Base-by-base conservation (phyloP, 2,329 filamentous ascomycete species). In the Claviceps humidiphila region DNA sequence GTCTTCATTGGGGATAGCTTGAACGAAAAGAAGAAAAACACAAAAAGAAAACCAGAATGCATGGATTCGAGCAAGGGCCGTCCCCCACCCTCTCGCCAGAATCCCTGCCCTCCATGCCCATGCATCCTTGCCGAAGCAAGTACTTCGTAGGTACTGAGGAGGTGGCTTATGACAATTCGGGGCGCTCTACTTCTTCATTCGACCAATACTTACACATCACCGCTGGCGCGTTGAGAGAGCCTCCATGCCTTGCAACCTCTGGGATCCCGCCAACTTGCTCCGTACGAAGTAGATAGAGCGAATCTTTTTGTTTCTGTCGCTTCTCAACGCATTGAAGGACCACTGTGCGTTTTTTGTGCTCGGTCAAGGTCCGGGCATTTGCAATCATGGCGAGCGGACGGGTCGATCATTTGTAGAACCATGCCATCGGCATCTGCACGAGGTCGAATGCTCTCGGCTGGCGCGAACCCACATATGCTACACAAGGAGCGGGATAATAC, bases 151-250 rank as follows among this genome's bases (percentile, higher is more conserved):
- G 52, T 37, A 30, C 34, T 42, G 53, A n/a, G 47, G 49, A 50
- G 50, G 47, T 53, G 51, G 48, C 50, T 54, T 53, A 45, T 52
- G 52, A 54, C 50, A 53, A 53, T 55, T 47, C 52, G 53, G 17
- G 51, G 51, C 49, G 45, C 50, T 51, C 48, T 30, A 30, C 26
- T 44, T 51, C 45, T 51, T 52, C 52, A 26, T 53, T 52, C 44
- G 44, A 22, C 46, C 51, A 54, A 39, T 22, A 20, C 20, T 20
- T 47, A 17, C 44, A 14, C 14, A 40, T 42, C 17, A 17, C 14
- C 40, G 40, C 40, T 17, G 40, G 14, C 52, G 54, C 54, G 8
- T 30, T 3, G 8, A 30, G 26, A 30, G 8, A 30, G 26, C 26
- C 9, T 30, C 26, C 26, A 30, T 30, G 7, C 8, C 26, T 26